These are phyloP conservation scores for Cystobasidium onofrii DNA, from an alignment of 768 basidiomycete species.

Conservation along the genomic window DNA sequence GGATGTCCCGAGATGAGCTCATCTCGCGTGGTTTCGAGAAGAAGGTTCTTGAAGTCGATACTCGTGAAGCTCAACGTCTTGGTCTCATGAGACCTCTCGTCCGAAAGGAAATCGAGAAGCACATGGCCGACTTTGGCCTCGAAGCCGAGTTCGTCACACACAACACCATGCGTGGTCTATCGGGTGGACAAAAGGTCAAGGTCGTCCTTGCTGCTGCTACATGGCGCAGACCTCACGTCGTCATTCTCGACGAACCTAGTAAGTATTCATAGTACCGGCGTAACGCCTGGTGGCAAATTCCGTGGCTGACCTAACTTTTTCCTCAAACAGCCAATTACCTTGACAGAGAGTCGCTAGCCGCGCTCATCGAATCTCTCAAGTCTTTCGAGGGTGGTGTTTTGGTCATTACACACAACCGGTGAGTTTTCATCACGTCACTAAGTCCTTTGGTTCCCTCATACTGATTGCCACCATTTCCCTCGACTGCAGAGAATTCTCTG, in stretches of 20 bases:
- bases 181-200: slow-evolving; percentile 98
- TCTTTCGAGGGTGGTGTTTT: slow-evolving; percentile 85
- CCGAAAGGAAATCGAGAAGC: slow-evolving; percentile 96
- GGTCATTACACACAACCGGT: slow-evolving; percentile 39
- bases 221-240: slow-evolving; percentile 90
- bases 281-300: not conserved
- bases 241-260: slow-evolving; percentile 47
- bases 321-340: slow-evolving; percentile 66
- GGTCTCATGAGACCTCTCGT: slow-evolving; percentile 90
- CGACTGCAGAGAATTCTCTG: slow-evolving; percentile 69
- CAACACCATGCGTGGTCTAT: slow-evolving; percentile 96
- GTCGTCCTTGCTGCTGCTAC: slow-evolving; percentile 68
- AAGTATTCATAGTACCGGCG: slow-evolving; percentile 49
- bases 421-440: too few species aligned
- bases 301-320: slow-evolving; percentile 32
- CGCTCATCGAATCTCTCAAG: slow-evolving; percentile 96
- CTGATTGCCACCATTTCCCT: too few species aligned
- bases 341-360: slow-evolving; percentile 98
- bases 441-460: too few species aligned
- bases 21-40: slow-evolving; percentile 79
- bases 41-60: slow-evolving; percentile 75
- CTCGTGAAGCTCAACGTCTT: slow-evolving; percentile 89
- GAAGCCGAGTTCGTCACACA: slow-evolving; percentile 98
- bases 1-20: slow-evolving; percentile 82
- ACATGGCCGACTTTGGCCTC: slow-evolving; percentile 98